phyloP scores from a whole-genome alignment of 2,329 filamentous ascomycete species.

The Emergomyces africanus region DNA sequence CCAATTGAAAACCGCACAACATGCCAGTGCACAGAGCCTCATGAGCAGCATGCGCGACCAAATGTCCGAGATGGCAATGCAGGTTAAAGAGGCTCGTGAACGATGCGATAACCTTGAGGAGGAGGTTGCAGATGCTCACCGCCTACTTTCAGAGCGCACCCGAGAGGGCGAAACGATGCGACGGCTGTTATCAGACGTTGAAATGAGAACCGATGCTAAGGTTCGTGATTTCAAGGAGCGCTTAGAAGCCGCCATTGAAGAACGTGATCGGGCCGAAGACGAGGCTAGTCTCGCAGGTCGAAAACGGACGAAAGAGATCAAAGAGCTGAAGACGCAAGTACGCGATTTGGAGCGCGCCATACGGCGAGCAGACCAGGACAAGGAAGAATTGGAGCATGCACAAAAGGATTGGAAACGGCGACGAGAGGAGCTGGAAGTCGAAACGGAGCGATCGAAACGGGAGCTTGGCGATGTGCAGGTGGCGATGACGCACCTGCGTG shows the following conservation, averaged over 20 bases:
- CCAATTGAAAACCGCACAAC: slow-evolving; percentile 72
- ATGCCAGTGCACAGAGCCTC: slow-evolving; percentile 69
- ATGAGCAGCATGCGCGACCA: slow-evolving; percentile 91
- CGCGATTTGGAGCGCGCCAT: slow-evolving; percentile 71
- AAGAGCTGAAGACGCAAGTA: slow-evolving; percentile 68
- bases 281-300: slow-evolving; percentile 69
- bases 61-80: slow-evolving; percentile 71
- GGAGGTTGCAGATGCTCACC: slow-evolving; percentile 77
- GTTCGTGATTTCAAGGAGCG: slow-evolving; percentile 79
- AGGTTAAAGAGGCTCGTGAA: slow-evolving; percentile 78
- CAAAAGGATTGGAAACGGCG: slow-evolving; percentile 63
- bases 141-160: slow-evolving; percentile 73
- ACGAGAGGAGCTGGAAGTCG: slow-evolving; percentile 62
- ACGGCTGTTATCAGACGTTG: slow-evolving; percentile 70
- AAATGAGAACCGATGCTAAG: slow-evolving; percentile 66
- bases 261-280: slow-evolving; percentile 84
- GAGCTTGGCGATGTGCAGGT: slow-evolving; percentile 64
- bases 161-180: slow-evolving; percentile 94
- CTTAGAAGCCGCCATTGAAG: slow-evolving; percentile 84
- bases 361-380: slow-evolving; percentile 57
- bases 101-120: slow-evolving; percentile 81
- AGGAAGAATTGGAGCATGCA: slow-evolving; percentile 60
- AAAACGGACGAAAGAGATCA: slow-evolving; percentile 66
- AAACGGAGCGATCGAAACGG: slow-evolving; percentile 53
- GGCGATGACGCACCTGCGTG: slow-evolving; percentile 64